Percentiles rank a stretch among this genome's conserved stretches.
Conservation (phyloP, 805 yeast genomes). For the Starmerella vitae region DNA sequence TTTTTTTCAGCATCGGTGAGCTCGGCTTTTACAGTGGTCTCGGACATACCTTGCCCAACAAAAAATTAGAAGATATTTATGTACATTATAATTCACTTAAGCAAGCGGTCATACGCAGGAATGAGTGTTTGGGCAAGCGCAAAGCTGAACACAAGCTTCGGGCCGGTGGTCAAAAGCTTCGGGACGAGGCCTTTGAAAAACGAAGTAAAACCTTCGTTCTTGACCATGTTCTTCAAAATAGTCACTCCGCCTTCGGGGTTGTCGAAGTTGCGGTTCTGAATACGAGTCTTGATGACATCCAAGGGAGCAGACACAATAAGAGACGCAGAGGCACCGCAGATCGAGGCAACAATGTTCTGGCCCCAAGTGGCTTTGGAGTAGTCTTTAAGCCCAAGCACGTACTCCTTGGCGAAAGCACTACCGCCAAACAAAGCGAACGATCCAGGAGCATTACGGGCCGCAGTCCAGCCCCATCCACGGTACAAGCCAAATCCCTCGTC, state of each 20-base stretch:
- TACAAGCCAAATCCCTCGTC: conserved; percentile 92
- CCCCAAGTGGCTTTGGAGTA: conserved; percentile 86
- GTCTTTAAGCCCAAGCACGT: conserved; percentile 72
- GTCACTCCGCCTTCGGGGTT: conserved; percentile 89
- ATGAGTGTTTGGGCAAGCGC: conserved; percentile 94
- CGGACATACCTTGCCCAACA: neutral
- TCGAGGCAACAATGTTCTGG: conserved; percentile 89
- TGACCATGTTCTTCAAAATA: conserved; percentile 82
- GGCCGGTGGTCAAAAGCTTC: conserved; percentile 92
- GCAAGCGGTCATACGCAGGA: conserved; percentile 78
- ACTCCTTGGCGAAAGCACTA: conserved; percentile 96
- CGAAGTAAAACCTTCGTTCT: conserved; percentile 76
- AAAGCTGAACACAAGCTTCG: conserved; percentile 93
- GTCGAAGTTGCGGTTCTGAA: conserved; percentile 91
- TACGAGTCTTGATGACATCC: conserved; percentile 95
- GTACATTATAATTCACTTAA: conserved; percentile 24
- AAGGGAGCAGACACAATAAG: conserved; percentile 93
- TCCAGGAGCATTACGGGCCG: conserved; percentile 99
- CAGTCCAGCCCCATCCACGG: conserved; percentile 99
- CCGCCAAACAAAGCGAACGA: conserved; percentile 97
- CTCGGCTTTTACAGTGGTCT: conserved; percentile 14
- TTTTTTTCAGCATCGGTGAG: conserved; percentile 22
- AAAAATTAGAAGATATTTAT: neutral
- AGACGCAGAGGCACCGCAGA: conserved; percentile 93
- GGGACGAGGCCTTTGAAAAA: conserved; percentile 97